phyloP scores from a whole-genome alignment of 495 filamentous ascomycete species.

The Corynascus novoguineensis region DNA sequence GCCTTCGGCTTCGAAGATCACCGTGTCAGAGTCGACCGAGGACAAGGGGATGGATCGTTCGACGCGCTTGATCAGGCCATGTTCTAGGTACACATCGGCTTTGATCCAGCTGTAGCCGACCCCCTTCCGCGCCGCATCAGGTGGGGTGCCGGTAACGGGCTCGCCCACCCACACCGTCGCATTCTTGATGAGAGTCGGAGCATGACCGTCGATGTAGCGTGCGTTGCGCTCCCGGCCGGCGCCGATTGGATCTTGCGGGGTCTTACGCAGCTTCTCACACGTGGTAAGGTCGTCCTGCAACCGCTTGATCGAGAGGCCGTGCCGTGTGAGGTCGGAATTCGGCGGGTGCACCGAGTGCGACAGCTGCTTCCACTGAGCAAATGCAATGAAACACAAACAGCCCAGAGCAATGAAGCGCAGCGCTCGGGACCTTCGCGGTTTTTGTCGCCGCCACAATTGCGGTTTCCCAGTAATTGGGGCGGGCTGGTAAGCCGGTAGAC shows the following conservation, averaged over 20 bases:
- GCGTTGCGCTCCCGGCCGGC: slow-evolving; percentile 43
- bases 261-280: slow-evolving; percentile 37
- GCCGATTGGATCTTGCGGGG: slow-evolving; percentile 41
- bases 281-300: slow-evolving; percentile 36
- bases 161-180: slow-evolving; percentile 51
- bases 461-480: background rate
- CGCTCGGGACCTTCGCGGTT: slow-evolving; percentile 31
- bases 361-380: slow-evolving; percentile 45
- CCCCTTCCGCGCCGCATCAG: slow-evolving; percentile 40
- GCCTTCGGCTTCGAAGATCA: slow-evolving; percentile 49
- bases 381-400: slow-evolving; percentile 42
- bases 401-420: slow-evolving; percentile 32
- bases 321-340: slow-evolving; percentile 14
- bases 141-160: slow-evolving; percentile 35
- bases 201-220: slow-evolving; percentile 42
- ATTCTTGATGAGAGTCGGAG: slow-evolving; percentile 47
- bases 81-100: slow-evolving; percentile 44
- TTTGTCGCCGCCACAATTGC: slow-evolving; percentile 23
- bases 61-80: slow-evolving; percentile 45
- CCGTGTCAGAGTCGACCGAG: slow-evolving; percentile 31
- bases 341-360: background rate
- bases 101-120: slow-evolving; percentile 40
- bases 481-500: slow-evolving; percentile 22
- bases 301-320: slow-evolving; percentile 34
- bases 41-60: slow-evolving; percentile 28